Base-by-base conservation (phyloP, 192 early-diverging fungal genomes). In the Spizellomyces punctatus region DNA sequence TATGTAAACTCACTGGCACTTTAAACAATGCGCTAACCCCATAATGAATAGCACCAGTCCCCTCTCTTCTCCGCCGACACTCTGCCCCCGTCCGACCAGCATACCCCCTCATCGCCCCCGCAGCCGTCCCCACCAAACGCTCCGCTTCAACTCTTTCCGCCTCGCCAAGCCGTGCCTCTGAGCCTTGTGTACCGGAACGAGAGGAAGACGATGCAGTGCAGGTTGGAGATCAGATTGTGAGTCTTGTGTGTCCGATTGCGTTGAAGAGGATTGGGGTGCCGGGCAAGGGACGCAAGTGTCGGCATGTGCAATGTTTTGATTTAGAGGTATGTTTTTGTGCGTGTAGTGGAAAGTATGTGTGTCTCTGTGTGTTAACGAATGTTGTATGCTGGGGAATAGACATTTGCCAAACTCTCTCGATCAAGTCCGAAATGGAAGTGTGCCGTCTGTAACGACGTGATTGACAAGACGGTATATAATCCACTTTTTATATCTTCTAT, bases 181-280 rank as follows among this genome's bases (percentile, higher is more conserved):
- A 57, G 59, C 44, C 46, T 47, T n/a, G 36, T 27, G 7, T 36
- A 36, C 27, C 27, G 27, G 27, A 36, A 36, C 27, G 27, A 36
- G 27, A 36, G 27, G 59, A 66, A 14, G 45, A 57, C 36, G 56
- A 45, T 19, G 64, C 58, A 21, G 58, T 74, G 6, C 56, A 74
- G 67, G 46, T 74, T 22, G 72, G 72, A 19, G 72, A 74, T 44
- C 72, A 74, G 63, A 74, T 74, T 48, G 72, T 74, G 6, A 59
- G 41, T 44, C 55, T 74, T 27, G 61, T 57, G 6, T 74, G 72
- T 36, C 72, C 72, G n/a, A 41, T 74, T n/a, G 36, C 52, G 1
- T 42, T 74, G 36, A 58, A 6, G 41, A 8, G 65, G 9, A 74
- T 74, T 58, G 9, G 10, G 22, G 10, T 74, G 10, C 72, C 72